Evolutionary conservation across 768 basidiomycete genomes (phyloP).

Genomic region (Dacryopinax spathularia): DNA sequence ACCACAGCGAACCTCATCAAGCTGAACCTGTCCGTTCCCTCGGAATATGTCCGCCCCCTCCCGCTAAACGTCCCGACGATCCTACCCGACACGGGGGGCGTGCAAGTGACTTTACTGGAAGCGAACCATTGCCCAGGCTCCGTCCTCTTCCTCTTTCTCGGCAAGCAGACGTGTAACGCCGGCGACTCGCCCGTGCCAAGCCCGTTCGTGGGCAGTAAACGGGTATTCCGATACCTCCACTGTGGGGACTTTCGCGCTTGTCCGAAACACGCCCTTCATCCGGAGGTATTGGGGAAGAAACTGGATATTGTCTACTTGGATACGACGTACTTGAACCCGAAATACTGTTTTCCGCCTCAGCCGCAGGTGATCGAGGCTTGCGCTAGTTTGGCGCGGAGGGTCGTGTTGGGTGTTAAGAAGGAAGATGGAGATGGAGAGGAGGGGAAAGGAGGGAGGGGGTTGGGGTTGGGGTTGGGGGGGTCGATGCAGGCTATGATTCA

Average conservation of each 20-base stretch:
- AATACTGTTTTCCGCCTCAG: slow-evolving; percentile 93
- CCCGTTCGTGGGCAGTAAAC: slow-evolving; percentile 50
- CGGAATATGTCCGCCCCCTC: slow-evolving; percentile 76
- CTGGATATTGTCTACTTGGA: slow-evolving; percentile 88
- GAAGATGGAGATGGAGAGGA: slow-evolving; percentile 16
- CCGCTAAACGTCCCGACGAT: slow-evolving; percentile 62
- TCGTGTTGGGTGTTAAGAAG: slow-evolving; percentile 32
- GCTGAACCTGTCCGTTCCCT: slow-evolving; percentile 80
- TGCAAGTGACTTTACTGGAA: slow-evolving; percentile 84
- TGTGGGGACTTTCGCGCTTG: slow-evolving; percentile 91
- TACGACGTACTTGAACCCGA: slow-evolving; percentile 88
- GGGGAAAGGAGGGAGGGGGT: slow-evolving; percentile 21
- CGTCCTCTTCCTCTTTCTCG: slow-evolving; percentile 86
- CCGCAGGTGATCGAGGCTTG: slow-evolving; percentile 89
- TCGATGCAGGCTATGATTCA: neutral
- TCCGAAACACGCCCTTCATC: slow-evolving; percentile 74
- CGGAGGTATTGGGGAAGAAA: slow-evolving; percentile 60
- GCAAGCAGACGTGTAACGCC: slow-evolving; percentile 73
- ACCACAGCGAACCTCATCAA: slow-evolving; percentile 83
- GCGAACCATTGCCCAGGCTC: slow-evolving; percentile 98
- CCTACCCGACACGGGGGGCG: slow-evolving; percentile 71
- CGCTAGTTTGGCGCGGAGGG: slow-evolving; percentile 56
- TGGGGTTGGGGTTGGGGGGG: slow-evolving; percentile 18
- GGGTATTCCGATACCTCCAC: slow-evolving; percentile 76
- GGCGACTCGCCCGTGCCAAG: slow-evolving; percentile 72